Base-by-base conservation (phyloP, 116 monocot genomes). In the Phalaenopsis hybrid region DNA sequence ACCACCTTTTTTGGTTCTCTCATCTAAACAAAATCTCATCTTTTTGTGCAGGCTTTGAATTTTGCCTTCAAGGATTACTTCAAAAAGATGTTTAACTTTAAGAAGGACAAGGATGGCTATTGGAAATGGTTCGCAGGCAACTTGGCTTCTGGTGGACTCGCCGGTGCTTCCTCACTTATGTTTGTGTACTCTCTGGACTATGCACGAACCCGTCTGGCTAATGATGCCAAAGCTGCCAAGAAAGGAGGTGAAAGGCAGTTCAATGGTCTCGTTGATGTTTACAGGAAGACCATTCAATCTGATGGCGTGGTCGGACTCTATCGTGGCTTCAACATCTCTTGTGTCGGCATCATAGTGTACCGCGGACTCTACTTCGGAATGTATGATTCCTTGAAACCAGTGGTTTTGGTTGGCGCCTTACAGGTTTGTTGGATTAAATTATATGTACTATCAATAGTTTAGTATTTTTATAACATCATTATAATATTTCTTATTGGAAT, bases 51-150 rank as follows among this genome's bases (percentile, higher is more conserved):
- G 87, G 87, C 87, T 8, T 41, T 87, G 59, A 87, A 87, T 78
- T 87, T 87, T 82, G 87, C 87, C 44, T 87, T 87, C 77, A 87
- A 87, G 69, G 87, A 87, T 44, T 82, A 87, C 82, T 87, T 87
- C 79, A 87, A 87, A 82, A 81, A 84, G 44, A 76, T 87, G 79
- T 87, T 87, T 69, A 87, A 87, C 84, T 87, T 87, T 74, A 87
- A 87, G 20, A 87, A 87, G 45, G 87, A 87, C 49, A 87, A 79
- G 79, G 87, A 87, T 46, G 87, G 87, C 6, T 87, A 87, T n/a
- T 84, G 84, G 87, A 87, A 87, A 50, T 87, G 87, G 87, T 87
- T 87, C 48, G 87, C 87, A 23, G 88, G 88, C 20, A 88, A 88
- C 76, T 80, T 88, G 48, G 85, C 85, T 46, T 88, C 88, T 37